A percentile compares a stretch with the other conserved stretches of the same genome.
Evolutionary conservation across 179 eudicot species (phyloP).

Genomic region (Carnegiea gigantea): DNA sequence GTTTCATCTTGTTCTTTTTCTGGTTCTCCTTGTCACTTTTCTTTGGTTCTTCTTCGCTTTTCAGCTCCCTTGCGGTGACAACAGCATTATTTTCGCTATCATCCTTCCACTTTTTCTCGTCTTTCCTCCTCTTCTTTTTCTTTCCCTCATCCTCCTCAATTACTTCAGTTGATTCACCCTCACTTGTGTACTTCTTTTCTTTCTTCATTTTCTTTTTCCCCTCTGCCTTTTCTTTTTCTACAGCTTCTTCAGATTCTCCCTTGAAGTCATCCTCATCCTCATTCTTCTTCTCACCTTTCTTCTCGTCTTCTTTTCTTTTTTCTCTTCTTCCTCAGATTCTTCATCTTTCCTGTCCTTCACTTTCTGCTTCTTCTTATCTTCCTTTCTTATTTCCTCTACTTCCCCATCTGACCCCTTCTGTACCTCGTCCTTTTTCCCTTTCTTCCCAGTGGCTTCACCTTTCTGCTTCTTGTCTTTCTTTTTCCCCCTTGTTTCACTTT

Average conservation of each 20-base stretch:
- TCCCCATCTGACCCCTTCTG: slow-evolving; percentile 6
- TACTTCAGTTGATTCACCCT: slow-evolving; percentile 13
- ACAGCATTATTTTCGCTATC: slow-evolving; percentile 5
- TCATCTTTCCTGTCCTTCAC: slow-evolving; percentile 7
- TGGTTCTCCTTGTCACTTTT: slow-evolving; percentile 19
- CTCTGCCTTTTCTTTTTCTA: slow-evolving; percentile 19
- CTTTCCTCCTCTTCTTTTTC: slow-evolving; percentile 26
- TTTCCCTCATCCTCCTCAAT: slow-evolving; percentile 7
- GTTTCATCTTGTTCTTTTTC: slow-evolving; percentile 32
- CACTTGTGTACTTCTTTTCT: slow-evolving; percentile 15
- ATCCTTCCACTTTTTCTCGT: slow-evolving; percentile 21
- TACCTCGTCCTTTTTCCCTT: slow-evolving; percentile 14
- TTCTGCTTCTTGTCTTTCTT: slow-evolving; percentile 27
- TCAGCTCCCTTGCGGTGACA: slow-evolving; percentile 16
- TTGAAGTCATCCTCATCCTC: slow-evolving; percentile 14
- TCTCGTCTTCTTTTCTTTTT: slow-evolving; percentile 10
- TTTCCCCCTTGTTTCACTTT: slow-evolving; percentile 26
- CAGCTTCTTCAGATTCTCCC: slow-evolving; percentile 19
- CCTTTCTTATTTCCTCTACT: slow-evolving; percentile 18
- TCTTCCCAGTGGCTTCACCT: slow-evolving; percentile 4
- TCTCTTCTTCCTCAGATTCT: slow-evolving; percentile 19
- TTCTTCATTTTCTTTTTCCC: slow-evolving; percentile 21
- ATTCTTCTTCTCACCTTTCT: slow-evolving; percentile 21
- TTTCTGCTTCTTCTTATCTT: slow-evolving; percentile 23
- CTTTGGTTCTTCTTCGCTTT: slow-evolving; percentile 12